These are phyloP conservation scores for Shiraia sp. DNA, from an alignment of 2,329 filamentous ascomycete species.

Conservation along the genomic window DNA sequence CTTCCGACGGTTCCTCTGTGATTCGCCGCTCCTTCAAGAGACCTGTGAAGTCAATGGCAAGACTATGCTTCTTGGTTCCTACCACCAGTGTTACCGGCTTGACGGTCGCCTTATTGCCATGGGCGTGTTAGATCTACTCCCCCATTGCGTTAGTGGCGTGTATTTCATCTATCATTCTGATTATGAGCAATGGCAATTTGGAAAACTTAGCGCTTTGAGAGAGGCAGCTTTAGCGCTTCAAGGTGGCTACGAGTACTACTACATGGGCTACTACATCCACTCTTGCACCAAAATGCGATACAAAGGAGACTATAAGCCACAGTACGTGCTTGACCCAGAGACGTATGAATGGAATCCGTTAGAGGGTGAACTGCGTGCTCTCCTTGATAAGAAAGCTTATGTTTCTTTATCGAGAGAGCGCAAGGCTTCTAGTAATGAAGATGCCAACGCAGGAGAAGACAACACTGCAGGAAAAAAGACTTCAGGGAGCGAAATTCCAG, in stretches of 20 bases:
- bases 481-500: not conserved
- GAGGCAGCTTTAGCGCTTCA: slow-evolving; percentile 74
- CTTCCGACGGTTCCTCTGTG: slow-evolving; percentile 75
- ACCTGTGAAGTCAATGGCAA: slow-evolving; percentile 54
- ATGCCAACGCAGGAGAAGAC: slow-evolving; percentile 2
- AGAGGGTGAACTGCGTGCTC: slow-evolving; percentile 55
- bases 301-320: slow-evolving; percentile 78
- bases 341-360: slow-evolving; percentile 65
- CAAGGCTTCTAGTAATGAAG: slow-evolving; percentile 25
- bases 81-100: slow-evolving; percentile 79
- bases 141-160: slow-evolving; percentile 76
- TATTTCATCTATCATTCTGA: slow-evolving; percentile 83
- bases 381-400: slow-evolving; percentile 62
- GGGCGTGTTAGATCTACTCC: slow-evolving; percentile 75
- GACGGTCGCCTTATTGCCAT: slow-evolving; percentile 77
- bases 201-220: slow-evolving; percentile 74
- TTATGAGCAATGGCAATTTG: slow-evolving; percentile 69
- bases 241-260: slow-evolving; percentile 74
- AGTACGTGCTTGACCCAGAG: slow-evolving; percentile 73
- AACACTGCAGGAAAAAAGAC: not conserved
- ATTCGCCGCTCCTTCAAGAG: slow-evolving; percentile 63
- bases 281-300: slow-evolving; percentile 82
- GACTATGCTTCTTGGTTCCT: slow-evolving; percentile 68
- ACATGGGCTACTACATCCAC: slow-evolving; percentile 84
- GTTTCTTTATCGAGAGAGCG: slow-evolving; percentile 48